Conservation (phyloP, 345 rosid species). For the Stellera chamaejasme region DNA sequence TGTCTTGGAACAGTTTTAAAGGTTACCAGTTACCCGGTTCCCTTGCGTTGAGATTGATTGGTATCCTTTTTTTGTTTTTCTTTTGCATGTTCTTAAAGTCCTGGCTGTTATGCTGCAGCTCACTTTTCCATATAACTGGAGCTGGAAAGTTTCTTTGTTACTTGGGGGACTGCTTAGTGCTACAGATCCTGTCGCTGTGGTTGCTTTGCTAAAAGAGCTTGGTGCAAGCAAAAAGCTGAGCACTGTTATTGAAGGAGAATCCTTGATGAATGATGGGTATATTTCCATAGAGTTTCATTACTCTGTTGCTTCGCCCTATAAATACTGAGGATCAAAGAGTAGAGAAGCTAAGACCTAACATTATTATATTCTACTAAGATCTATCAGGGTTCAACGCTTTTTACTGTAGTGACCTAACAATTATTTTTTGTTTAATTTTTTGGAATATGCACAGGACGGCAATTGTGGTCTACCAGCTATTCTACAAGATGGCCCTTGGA, state of each 20-base stretch:
- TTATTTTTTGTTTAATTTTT: constrained; percentile 9
- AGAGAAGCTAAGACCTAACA: constrained; percentile 4
- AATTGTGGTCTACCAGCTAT: constrained; percentile 89
- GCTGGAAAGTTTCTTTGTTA: constrained; percentile 84
- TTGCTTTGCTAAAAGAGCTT: constrained; percentile 88
- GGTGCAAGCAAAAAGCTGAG: constrained; percentile 96
- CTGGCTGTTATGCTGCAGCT: constrained; percentile 38
- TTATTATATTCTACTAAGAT: neutral
- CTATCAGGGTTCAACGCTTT: constrained; percentile 4
- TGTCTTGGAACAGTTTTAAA: constrained; percentile 68
- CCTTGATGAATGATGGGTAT: constrained; percentile 99
- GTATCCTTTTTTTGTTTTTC: neutral
- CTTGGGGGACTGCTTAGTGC: constrained; percentile 98
- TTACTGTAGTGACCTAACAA: constrained; percentile 6
- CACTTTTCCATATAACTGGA: constrained; percentile 82
- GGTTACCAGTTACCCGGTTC: constrained; percentile 29
- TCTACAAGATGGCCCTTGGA: constrained; percentile 79
- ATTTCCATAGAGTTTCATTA: neutral
- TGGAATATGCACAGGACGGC: constrained; percentile 60
- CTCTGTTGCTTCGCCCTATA: constrained; percentile 3
- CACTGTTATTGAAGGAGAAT: constrained; percentile 96
- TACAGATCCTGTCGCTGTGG: constrained; percentile 98
- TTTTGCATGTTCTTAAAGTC: constrained; percentile 5
- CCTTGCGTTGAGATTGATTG: neutral
- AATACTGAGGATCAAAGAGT: constrained; percentile 1